phyloP scores from a whole-genome alignment of 345 rosid species.

The Camelina sativa region DNA sequence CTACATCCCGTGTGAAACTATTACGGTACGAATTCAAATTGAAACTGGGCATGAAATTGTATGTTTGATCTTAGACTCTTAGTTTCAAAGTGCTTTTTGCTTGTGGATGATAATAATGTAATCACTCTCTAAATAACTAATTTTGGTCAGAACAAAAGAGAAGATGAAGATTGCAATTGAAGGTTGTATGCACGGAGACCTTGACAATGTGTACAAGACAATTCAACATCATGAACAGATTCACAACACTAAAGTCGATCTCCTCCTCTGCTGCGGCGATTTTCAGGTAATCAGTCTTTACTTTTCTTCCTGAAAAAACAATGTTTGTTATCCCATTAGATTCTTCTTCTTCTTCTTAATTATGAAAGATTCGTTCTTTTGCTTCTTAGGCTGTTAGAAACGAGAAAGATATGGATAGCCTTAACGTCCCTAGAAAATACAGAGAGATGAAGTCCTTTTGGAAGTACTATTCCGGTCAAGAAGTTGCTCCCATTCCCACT shows the following conservation, averaged over 20 bases:
- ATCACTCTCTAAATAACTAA: too few relatives aligned
- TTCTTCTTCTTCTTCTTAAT: neutral
- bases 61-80: too few relatives aligned
- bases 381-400: constrained; percentile 73
- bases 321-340: neutral
- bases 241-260: constrained; percentile 75
- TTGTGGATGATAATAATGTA: too few relatives aligned
- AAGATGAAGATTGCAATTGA: constrained; percentile 90
- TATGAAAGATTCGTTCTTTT: neutral
- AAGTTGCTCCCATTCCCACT: constrained; percentile 84
- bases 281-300: constrained; percentile 59
- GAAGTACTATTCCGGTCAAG: constrained; percentile 88
- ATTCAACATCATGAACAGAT: constrained; percentile 58
- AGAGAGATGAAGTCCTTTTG: constrained; percentile 87
- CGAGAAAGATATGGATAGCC: constrained; percentile 80
- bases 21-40: too few relatives aligned
- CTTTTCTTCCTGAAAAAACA: neutral
- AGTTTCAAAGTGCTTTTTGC: neutral
- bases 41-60: neutral
- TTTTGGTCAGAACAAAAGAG: neutral
- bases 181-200: constrained; percentile 99
- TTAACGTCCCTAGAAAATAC: constrained; percentile 73
- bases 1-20: too few relatives aligned
- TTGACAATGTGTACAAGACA: constrained; percentile 79
- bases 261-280: constrained; percentile 96